phyloP scores from a whole-genome alignment of 73 alveolate genomes.

The Paramecium primaurelia region DNA sequence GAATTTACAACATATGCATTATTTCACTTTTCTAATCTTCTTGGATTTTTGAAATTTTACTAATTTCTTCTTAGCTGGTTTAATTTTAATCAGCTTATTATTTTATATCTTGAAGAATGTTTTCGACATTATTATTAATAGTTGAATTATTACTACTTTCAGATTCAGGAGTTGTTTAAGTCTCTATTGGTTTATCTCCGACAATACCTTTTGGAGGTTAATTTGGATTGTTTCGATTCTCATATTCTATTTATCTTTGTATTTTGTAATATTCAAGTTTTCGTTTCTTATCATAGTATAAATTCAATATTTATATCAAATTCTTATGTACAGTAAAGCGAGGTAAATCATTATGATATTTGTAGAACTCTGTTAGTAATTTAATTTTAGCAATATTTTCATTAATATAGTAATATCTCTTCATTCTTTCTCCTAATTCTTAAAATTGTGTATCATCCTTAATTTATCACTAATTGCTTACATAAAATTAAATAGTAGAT shows the following conservation, averaged over 20 bases:
- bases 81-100: background rate
- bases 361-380: conserved; percentile 56
- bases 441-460: background rate
- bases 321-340: conserved; percentile 25
- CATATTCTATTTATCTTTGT: conserved; percentile 40
- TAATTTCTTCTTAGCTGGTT: background rate
- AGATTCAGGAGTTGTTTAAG: background rate
- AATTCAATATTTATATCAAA: background rate
- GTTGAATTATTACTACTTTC: background rate
- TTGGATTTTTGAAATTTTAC: background rate
- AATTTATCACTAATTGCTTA: background rate
- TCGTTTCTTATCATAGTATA: conserved; percentile 15
- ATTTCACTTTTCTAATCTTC: background rate
- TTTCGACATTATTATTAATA: background rate
- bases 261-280: conserved; percentile 47
- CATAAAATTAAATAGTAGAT: conserved; percentile 21
- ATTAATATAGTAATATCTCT: conserved; percentile 39
- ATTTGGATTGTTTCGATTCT: conserved; percentile 50
- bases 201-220: conserved; percentile 58
- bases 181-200: conserved; percentile 33
- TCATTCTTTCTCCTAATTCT: conserved; percentile 33
- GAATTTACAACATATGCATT: background rate
- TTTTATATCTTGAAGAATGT: background rate
- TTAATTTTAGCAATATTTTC: conserved; percentile 41
- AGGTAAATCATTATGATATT: background rate